Conservation (phyloP, 208 protist genomes). For the Plasmodiophora brassicae region DNA sequence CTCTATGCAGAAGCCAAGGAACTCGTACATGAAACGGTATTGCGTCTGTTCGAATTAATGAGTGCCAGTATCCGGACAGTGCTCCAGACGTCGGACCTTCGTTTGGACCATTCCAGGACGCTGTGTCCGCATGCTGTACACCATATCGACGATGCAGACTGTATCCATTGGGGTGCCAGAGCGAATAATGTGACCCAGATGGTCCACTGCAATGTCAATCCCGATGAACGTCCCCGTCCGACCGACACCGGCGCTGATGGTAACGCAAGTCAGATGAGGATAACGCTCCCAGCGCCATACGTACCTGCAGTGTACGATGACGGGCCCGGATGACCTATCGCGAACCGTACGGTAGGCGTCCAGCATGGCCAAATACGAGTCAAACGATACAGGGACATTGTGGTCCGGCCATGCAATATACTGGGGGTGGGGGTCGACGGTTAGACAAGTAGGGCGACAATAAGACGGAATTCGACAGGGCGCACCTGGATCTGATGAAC, state of each 20-base stretch:
- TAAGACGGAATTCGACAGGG: no score
- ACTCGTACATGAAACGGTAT: slow-evolving; percentile 31
- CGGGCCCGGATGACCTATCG: background rate
- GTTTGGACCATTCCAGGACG: slow-evolving; percentile 7
- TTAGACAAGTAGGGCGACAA: no score
- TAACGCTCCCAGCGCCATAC: background rate
- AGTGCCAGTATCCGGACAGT: background rate
- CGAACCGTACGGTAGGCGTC: background rate
- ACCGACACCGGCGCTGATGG: background rate
- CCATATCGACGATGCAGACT: background rate
- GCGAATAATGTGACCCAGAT: background rate
- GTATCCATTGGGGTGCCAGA: background rate
- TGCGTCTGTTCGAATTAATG: background rate
- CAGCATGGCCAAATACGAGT: background rate
- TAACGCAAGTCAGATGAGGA: background rate
- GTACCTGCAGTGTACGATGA: slow-evolving; percentile 19
- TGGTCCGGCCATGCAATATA: slow-evolving; percentile 24
- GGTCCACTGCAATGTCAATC: background rate
- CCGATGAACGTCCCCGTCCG: slow-evolving; percentile 19
- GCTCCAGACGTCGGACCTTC: background rate
- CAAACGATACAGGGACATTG: background rate
- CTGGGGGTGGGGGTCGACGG: no score
- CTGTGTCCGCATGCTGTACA: background rate
- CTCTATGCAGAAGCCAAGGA: slow-evolving; percentile 6
- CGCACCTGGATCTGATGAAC: background rate